A percentile compares a stretch with the other conserved stretches of the same genome.
These are phyloP conservation scores for Globisporangium uncinulatum DNA, from an alignment of 352 stramenopile genomes.

Conservation along the genomic window DNA sequence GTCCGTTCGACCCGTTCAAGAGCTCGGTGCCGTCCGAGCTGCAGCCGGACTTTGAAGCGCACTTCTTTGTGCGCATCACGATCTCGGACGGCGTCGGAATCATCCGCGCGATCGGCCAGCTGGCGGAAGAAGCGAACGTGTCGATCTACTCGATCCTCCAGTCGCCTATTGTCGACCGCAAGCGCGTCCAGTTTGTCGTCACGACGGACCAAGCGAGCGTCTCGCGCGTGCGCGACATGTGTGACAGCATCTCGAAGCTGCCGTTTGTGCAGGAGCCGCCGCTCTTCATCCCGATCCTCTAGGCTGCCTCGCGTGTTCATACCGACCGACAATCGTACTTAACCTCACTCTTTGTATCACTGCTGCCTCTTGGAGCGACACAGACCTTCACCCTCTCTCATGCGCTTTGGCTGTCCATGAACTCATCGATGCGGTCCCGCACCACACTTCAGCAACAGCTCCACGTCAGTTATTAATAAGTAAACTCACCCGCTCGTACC, in stretches of 20 bases:
- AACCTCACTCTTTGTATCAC: no score
- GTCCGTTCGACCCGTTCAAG: conserved; percentile 85
- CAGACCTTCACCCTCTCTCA: no score
- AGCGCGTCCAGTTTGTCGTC: conserved; percentile 95
- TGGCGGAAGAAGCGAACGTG: conserved; percentile 92
- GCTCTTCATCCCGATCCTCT: conserved; percentile 72
- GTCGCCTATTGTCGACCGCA: conserved; percentile 90
- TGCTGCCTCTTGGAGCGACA: no score
- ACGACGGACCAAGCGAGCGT: conserved; percentile 92
- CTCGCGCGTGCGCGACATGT: conserved; percentile 86
- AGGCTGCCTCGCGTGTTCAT: conserved; percentile 2
- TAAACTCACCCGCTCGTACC: background rate
- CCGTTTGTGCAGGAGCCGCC: conserved; percentile 83
- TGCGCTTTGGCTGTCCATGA: conserved; percentile 34
- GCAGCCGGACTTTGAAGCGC: conserved; percentile 88
- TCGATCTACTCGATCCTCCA: conserved; percentile 97
- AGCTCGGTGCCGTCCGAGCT: conserved; percentile 45
- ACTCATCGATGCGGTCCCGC: conserved; percentile 54
- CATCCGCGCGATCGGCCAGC: conserved; percentile 91
- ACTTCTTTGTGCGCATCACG: conserved; percentile 95
- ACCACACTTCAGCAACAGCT: conserved; percentile 26
- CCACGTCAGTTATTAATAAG: conserved; percentile 6
- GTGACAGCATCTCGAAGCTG: conserved; percentile 83
- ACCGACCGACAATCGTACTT: no score
- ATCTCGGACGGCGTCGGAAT: conserved; percentile 93